Evolutionary conservation across 164 flowering plant genomes (phyloP).

Genomic region (Stephania japonica): DNA sequence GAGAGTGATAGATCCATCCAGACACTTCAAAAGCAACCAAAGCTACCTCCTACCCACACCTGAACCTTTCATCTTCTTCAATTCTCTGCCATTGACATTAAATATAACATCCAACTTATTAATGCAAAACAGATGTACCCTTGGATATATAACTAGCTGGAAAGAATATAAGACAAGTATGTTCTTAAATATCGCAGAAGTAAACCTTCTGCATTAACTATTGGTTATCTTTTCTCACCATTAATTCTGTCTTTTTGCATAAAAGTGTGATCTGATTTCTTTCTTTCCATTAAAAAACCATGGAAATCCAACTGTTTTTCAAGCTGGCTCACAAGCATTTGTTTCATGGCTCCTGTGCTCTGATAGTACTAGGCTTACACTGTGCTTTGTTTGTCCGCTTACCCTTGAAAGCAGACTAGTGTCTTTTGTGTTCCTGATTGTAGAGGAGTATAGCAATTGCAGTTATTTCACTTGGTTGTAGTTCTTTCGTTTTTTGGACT

Average conservation of each 20-base stretch:
- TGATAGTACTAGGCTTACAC: not conserved
- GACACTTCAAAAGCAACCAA: constrained; percentile 11
- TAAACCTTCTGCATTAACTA: constrained; percentile 6
- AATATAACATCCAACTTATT: constrained; percentile 30
- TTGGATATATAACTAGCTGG: constrained; percentile 22
- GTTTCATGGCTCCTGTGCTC: not conserved
- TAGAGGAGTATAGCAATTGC: not conserved
- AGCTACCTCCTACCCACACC: constrained; percentile 26
- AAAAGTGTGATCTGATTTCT: constrained; percentile 27
- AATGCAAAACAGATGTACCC: constrained; percentile 23
- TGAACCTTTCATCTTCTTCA: constrained; percentile 27
- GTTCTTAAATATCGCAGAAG: constrained; percentile 20
- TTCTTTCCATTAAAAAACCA: constrained; percentile 18
- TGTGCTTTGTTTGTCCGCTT: not conserved
- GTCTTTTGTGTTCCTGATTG: not conserved
- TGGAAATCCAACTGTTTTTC: constrained; percentile 30
- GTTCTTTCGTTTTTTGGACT: too few species aligned
- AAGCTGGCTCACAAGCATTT: constrained; percentile 9
- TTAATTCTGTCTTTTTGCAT: constrained; percentile 32
- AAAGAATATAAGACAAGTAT: constrained; percentile 24
- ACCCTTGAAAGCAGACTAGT: not conserved
- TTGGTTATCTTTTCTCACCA: constrained; percentile 16
- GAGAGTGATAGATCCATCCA: constrained; percentile 14
- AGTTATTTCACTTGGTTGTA: too few species aligned
- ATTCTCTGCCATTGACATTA: constrained; percentile 23